Conservation (phyloP, 1,284 basidiomycete genomes). For the Tylopilus orsonianus region DNA sequence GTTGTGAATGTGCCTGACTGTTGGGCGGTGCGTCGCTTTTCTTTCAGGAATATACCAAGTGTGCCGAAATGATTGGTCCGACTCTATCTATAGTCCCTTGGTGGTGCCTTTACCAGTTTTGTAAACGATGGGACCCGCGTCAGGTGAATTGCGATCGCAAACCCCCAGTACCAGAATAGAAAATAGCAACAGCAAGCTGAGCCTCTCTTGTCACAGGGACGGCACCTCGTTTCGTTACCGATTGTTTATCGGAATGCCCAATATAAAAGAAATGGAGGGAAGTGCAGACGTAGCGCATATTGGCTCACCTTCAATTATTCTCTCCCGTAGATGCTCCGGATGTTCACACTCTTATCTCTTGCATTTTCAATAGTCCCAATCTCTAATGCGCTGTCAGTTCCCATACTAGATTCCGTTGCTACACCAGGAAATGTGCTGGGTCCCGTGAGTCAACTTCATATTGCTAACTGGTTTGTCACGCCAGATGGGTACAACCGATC, state of each 20-base stretch:
- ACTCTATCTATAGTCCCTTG: no score
- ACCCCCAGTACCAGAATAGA: background rate
- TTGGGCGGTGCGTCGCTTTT: no score
- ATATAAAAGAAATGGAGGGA: slow-evolving; percentile 14
- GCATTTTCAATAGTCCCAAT: slow-evolving; percentile 8
- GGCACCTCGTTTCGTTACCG: background rate
- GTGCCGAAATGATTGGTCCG: no score
- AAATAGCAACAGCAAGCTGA: background rate
- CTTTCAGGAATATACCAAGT: no score
- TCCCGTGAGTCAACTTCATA: slow-evolving; percentile 28
- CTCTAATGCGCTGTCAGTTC: slow-evolving; percentile 7
- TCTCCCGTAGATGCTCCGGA: background rate
- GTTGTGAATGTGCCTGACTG: no score
- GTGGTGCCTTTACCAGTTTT: background rate
- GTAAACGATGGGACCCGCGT: background rate
- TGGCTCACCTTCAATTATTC: background rate
- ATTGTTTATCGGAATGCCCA: background rate
- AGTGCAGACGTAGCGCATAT: background rate
- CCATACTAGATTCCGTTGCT: background rate
- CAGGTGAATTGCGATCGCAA: background rate
- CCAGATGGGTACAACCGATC: slow-evolving; percentile 33
- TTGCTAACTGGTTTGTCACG: slow-evolving; percentile 31
- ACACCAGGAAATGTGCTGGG: slow-evolving; percentile 12
- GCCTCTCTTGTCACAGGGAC: background rate
- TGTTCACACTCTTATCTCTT: slow-evolving; percentile 12